These are phyloP conservation scores for Trichoderma simmonsii DNA, from an alignment of 2,329 filamentous ascomycete genomes.

Conservation along the genomic window DNA sequence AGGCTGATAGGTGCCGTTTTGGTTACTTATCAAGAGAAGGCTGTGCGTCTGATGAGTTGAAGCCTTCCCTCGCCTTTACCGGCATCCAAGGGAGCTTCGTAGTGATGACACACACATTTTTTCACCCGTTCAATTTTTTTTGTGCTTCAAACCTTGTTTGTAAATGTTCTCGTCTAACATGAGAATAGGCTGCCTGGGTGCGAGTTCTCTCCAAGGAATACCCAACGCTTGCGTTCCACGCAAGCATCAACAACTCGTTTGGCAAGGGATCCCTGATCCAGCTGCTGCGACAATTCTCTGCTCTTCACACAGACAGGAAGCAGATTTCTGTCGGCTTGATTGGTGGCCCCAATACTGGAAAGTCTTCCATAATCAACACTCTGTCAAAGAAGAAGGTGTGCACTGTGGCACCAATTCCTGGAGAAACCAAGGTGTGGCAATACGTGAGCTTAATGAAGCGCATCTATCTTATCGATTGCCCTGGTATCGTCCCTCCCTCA, in stretches of 20 bases:
- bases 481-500: conserved; percentile 90
- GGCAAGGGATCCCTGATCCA: conserved; percentile 93
- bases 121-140: conserved; percentile 6
- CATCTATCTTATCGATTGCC: conserved; percentile 89
- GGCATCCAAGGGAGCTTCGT: conserved; percentile 81
- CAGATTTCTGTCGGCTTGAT: conserved; percentile 92
- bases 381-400: conserved; percentile 92
- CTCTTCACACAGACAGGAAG: conserved; percentile 84
- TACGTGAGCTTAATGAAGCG: conserved; percentile 94
- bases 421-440: conserved; percentile 97
- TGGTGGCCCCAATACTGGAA: conserved; percentile 79
- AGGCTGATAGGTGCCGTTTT: conserved; percentile 83
- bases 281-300: conserved; percentile 87
- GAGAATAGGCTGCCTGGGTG: conserved; percentile 84
- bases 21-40: conserved; percentile 71
- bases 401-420: conserved; percentile 89
- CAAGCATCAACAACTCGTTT: conserved; percentile 92
- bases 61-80: conserved; percentile 61
- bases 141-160: neutral
- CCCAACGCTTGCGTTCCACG: conserved; percentile 91
- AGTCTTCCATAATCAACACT: conserved; percentile 96
- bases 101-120: conserved; percentile 90
- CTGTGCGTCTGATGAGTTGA: conserved; percentile 96
- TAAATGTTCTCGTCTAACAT: conserved; percentile 19
- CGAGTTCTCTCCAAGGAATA: conserved; percentile 83